Evolutionary conservation across 208 protist genomes (phyloP).

Genomic region (Leishmania braziliensis): DNA sequence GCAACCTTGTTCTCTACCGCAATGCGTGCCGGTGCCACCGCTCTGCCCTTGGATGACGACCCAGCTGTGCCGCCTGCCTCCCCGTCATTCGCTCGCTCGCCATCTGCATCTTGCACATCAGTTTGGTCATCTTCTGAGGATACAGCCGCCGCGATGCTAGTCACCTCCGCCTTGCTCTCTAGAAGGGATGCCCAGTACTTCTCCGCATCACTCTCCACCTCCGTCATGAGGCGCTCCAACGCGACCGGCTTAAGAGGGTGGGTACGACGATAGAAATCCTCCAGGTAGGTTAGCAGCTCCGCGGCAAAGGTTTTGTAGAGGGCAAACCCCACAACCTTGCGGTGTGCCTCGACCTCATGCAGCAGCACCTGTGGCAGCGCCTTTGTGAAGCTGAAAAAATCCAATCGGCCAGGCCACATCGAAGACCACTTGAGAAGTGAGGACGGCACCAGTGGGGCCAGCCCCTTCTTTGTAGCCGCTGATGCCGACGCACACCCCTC

Average conservation of each 20-base stretch:
- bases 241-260: slow-evolving; percentile 52
- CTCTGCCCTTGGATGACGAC: not conserved
- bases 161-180: slow-evolving; percentile 39
- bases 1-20: slow-evolving; percentile 40
- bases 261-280: slow-evolving; percentile 63
- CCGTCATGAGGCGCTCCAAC: slow-evolving; percentile 46
- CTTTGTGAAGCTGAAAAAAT: slow-evolving; percentile 76
- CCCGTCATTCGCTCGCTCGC: not conserved
- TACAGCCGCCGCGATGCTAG: slow-evolving; percentile 24
- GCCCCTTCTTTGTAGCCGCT: not conserved
- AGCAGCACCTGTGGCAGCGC: slow-evolving; percentile 51
- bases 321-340: slow-evolving; percentile 74
- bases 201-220: slow-evolving; percentile 54
- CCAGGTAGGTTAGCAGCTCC: slow-evolving; percentile 57
- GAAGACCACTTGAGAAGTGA: slow-evolving; percentile 13
- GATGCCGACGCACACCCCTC: slow-evolving; percentile 8
- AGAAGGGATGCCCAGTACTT: slow-evolving; percentile 77
- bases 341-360: slow-evolving; percentile 53
- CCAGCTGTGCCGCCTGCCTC: not conserved
- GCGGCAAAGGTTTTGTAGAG: slow-evolving; percentile 63
- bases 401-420: slow-evolving; percentile 55
- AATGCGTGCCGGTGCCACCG: slow-evolving; percentile 2
- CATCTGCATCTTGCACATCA: slow-evolving; percentile 6
- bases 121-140: slow-evolving; percentile 24
- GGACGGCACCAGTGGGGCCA: slow-evolving; percentile 19